Percentiles rank a stretch among this genome's conserved stretches.
Evolutionary conservation across 2,329 filamentous ascomycete genomes (phyloP).

Genomic region (Rutstroemia sp.): DNA sequence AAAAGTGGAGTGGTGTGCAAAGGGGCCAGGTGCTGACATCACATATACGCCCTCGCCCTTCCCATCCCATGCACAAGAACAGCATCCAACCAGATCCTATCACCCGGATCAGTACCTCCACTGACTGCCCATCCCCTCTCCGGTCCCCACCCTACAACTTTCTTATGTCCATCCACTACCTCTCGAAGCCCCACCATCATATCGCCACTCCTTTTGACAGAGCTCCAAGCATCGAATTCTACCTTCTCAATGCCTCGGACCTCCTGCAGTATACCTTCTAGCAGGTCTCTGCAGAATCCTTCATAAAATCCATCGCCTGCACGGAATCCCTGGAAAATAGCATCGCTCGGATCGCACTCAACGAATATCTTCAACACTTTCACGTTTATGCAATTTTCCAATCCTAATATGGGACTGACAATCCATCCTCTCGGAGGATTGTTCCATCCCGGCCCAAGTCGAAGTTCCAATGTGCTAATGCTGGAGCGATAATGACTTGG

Average conservation of each 20-base stretch:
- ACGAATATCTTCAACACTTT: slow-evolving; percentile 59
- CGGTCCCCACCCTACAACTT: slow-evolving; percentile 59
- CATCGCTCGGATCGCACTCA: slow-evolving; percentile 63
- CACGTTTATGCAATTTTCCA: slow-evolving; percentile 53
- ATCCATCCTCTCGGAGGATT: slow-evolving; percentile 65
- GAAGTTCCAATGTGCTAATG: slow-evolving; percentile 59
- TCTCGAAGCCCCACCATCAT: slow-evolving; percentile 57
- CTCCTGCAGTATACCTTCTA: slow-evolving; percentile 48
- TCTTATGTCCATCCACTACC: slow-evolving; percentile 40
- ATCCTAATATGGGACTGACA: slow-evolving; percentile 55
- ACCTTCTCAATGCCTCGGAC: slow-evolving; percentile 50
- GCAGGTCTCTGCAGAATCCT: slow-evolving; percentile 50
- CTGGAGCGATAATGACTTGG: slow-evolving; percentile 50
- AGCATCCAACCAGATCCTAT: slow-evolving; percentile 22
- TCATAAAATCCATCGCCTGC: slow-evolving; percentile 61
- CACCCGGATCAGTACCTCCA: slow-evolving; percentile 22
- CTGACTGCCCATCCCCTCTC: slow-evolving; percentile 56
- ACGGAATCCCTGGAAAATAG: slow-evolving; percentile 57
- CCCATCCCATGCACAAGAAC: slow-evolving; percentile 5
- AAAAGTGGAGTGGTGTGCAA: too few species aligned
- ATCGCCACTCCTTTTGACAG: slow-evolving; percentile 56
- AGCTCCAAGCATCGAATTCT: slow-evolving; percentile 63
- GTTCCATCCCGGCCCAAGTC: slow-evolving; percentile 66
- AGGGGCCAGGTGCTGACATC: too few species aligned
- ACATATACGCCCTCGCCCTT: too few species aligned